Evolutionary conservation across 225 moss, liverwort and hornwort species (phyloP), one percentile per base, ranked within the genome.

Genomic region (Rhytidiadelphus loreus): DNA sequence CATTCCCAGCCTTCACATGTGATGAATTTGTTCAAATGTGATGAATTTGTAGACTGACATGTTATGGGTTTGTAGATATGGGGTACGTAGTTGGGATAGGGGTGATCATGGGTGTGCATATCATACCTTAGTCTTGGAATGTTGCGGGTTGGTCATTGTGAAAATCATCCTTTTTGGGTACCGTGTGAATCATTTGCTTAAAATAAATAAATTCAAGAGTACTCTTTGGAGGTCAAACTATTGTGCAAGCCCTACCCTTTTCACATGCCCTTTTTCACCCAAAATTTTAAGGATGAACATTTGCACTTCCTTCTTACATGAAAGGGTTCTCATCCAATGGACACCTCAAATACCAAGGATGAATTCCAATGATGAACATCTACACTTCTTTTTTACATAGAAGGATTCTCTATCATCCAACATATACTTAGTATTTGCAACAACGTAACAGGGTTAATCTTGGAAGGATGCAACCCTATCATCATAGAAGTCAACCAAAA

Each of bases 141-240:
- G 1, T 3, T 2, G 1, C 1, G 1, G 3, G 19, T 0, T 66
- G 0, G 21, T 66, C 11, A 35, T 1, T 1, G 0, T 65, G 6
- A 3, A 65, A 65, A 65, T 35, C 19, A 19, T 65, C 10, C 2
- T 63, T 33, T 16, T n/a, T 7, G 0, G 62, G 16, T 62, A 62
- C 3, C 0, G 1, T 30, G 30, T 8, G 7, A 62, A 30, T 63
- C 63, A 63, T 32, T 63, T 63, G 32, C 17, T 35, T 9, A 33
- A 20, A 65, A 52, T 8, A 48, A 21, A 12, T n/a, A n/a, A n/a
- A 66, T 1, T 3, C 4, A n/a, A 66, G 12, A 21, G 2, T 7
- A 35, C 1, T 66, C 6, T 12, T 20, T 66, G 7, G 22, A 66
- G 6, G 37, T 20, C 10, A 65, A 65, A 35, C 3, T 65, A 35